A percentile compares a stretch with the other conserved stretches of the same genome.
Conservation (phyloP, 1,284 basidiomycete species). For the Malassezia furfur region DNA sequence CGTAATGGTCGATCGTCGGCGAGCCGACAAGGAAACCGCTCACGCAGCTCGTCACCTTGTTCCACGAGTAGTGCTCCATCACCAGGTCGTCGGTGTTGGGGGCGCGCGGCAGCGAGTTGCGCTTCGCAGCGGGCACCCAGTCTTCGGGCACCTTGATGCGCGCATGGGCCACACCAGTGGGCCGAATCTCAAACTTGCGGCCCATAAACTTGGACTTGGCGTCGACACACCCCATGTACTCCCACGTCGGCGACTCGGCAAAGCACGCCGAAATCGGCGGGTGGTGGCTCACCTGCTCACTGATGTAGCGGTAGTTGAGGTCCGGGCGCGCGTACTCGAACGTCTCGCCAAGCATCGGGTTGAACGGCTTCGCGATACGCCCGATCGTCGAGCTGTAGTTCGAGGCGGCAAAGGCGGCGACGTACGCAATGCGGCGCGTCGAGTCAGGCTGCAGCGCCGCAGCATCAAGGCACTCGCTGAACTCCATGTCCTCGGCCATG, state of each 20-base stretch:
- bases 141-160: slow-evolving; percentile 59
- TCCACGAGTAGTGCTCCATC: slow-evolving; percentile 75
- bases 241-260: slow-evolving; percentile 72
- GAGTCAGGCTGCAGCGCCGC: slow-evolving; percentile 70
- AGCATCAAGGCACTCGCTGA: slow-evolving; percentile 57
- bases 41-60: slow-evolving; percentile 56
- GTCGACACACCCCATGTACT: slow-evolving; percentile 64
- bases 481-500: slow-evolving; percentile 53
- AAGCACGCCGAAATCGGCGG: slow-evolving; percentile 89
- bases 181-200: slow-evolving; percentile 89
- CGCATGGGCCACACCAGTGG: slow-evolving; percentile 84
- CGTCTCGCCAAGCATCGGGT: slow-evolving; percentile 62
- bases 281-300: slow-evolving; percentile 92
- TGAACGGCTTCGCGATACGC: slow-evolving; percentile 47
- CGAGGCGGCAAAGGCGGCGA: slow-evolving; percentile 93
- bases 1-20: slow-evolving; percentile 93
- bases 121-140: slow-evolving; percentile 25
- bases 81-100: slow-evolving; percentile 6
- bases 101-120: slow-evolving; percentile 7
- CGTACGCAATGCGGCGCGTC: slow-evolving; percentile 75
- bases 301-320: slow-evolving; percentile 71
- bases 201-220: slow-evolving; percentile 53
- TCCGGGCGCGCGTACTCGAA: slow-evolving; percentile 87
- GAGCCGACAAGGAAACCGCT: slow-evolving; percentile 88
- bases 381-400: slow-evolving; percentile 89